Percentiles rank a stretch among this genome's conserved stretches.
These are phyloP conservation scores for Haplosporangium sp. DNA, from an alignment of 371 early-diverging fungal genomes.

Conservation along the genomic window DNA sequence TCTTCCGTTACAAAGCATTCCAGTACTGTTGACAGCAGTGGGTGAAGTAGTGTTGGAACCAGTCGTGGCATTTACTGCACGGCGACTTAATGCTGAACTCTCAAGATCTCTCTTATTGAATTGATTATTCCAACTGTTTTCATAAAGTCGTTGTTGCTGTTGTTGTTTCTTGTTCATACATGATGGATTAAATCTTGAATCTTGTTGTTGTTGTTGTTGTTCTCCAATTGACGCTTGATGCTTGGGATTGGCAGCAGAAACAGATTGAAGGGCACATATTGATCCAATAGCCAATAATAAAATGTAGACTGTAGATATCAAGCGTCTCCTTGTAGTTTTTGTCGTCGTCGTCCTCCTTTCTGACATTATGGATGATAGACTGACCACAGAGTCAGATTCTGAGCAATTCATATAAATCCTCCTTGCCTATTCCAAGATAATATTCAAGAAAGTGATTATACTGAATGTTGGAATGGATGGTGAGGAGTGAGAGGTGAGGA, in stretches of 20 bases:
- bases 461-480: too few relatives aligned
- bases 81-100: background rate
- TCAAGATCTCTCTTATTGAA: background rate
- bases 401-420: too few relatives aligned
- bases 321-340: too few relatives aligned
- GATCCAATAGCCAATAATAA: too few relatives aligned
- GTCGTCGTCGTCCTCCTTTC: too few relatives aligned
- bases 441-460: too few relatives aligned
- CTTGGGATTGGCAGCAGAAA: background rate
- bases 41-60: constrained; percentile 29
- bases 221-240: background rate
- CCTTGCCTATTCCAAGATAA: too few relatives aligned
- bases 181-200: background rate
- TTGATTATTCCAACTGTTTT: background rate
- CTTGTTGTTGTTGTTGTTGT: background rate
- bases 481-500: too few relatives aligned
- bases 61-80: background rate
- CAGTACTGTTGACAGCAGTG: constrained; percentile 34
- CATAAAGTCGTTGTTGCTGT: background rate
- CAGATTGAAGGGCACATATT: background rate
- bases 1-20: constrained; percentile 47
- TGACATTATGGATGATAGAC: too few relatives aligned
- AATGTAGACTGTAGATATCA: too few relatives aligned
- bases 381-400: too few relatives aligned
- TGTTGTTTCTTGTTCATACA: background rate